These are phyloP conservation scores for Umbellularia californica DNA, from an alignment of 164 flowering plant species.

Conservation along the genomic window DNA sequence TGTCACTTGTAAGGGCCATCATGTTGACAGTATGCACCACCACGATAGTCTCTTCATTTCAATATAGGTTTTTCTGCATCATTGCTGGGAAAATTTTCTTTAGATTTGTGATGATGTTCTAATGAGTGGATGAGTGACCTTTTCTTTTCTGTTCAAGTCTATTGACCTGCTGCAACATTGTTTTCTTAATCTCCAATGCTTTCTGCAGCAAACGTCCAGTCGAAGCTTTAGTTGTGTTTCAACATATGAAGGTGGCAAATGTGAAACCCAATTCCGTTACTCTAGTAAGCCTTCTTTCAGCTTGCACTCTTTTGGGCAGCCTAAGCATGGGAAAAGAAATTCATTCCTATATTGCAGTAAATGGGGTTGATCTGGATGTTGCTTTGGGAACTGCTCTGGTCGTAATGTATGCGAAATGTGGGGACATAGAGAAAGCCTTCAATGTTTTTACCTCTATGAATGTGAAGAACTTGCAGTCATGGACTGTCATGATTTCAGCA, in stretches of 20 bases:
- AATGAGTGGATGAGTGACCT: background rate
- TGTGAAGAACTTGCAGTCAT: conserved; percentile 47
- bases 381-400: conserved; percentile 48
- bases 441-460: conserved; percentile 34
- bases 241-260: conserved; percentile 31
- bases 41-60: no score
- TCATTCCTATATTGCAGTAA: conserved; percentile 34
- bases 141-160: background rate
- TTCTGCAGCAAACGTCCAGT: conserved; percentile 27
- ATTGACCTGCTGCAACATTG: background rate
- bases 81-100: background rate
- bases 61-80: background rate
- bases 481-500: conserved; percentile 53
- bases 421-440: conserved; percentile 39
- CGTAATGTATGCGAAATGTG: conserved; percentile 58
- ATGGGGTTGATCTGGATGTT: conserved; percentile 29
- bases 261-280: conserved; percentile 48
- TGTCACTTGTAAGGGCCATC: background rate
- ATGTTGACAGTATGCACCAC: no score
- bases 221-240: conserved; percentile 38
- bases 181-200: background rate
- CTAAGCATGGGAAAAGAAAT: conserved; percentile 32
- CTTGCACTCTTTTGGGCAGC: conserved; percentile 36
- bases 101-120: background rate
- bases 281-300: conserved; percentile 51